Base-by-base conservation (phyloP, 768 basidiomycete genomes). In the Mycena capillaripes region DNA sequence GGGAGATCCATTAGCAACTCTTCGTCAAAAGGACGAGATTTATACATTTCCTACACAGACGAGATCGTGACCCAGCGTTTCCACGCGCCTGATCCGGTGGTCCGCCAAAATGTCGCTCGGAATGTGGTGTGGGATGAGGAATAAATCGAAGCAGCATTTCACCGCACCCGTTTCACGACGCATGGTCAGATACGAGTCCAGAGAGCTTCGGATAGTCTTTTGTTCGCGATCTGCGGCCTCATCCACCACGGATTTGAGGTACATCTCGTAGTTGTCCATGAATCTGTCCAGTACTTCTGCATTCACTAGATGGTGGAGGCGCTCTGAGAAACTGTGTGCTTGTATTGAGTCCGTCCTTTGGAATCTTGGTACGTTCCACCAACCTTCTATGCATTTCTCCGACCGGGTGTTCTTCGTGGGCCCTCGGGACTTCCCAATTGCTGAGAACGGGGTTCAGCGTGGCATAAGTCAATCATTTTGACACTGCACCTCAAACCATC, bases 11-110 rank as follows among this genome's bases (percentile, higher is more conserved):
- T 56, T 10, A 56, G 53, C 7, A 25, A 29, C 19, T 21, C 21
- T 21, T 10, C 14, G 7, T 30, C 11, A 58, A 25, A 40, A 16
- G 16, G 16, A 14, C 56, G 16, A n/a, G n/a, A n/a, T n/a, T n/a
- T n/a, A n/a, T 59, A 42, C 40, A 42, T 59, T 59, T 40, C 58
- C 58, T 4, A 59, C 58, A 42, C 58, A 59, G 17, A 59, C 17
- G 3, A 59, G 38, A 19, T 59, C 58, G 5, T 40, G 25, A 27
- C 23, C 58, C 23, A 59, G 58, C 1, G 1, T 17, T 21, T 59
- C 58, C 16, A 59, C 7, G 7, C 17, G 59, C 27, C 4, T 19
- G 25, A 60, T 27, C 7, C 59, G 42, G 27, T 19, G 3, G 40
- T 60, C 42, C 4, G 11, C 25, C 27, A 60, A n/a, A 30, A 60